Evolutionary conservation across 1,284 basidiomycete species (phyloP), one percentile per base, ranked within the genome.

Genomic region (Takashimella tepidaria): DNA sequence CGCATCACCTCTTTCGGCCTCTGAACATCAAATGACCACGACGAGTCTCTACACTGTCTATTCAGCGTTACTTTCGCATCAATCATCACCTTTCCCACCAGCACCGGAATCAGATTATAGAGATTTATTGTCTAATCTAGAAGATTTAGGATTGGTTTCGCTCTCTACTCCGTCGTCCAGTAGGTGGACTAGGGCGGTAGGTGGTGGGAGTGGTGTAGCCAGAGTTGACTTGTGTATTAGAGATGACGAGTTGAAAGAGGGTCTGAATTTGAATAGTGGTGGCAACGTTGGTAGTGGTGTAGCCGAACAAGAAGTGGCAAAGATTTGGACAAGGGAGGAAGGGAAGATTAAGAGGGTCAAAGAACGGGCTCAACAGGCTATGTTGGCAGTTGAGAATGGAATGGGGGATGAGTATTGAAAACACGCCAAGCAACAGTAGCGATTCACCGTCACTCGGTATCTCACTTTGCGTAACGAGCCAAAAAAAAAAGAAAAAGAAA

Each of bases 21-120:
- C 51, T 31, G 31, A 49, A 5, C 57, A 61, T 4, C 49, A 49
- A 22, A 44, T 71, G 19, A 57, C 59, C 21, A 54, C 65, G 11
- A 56, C 64, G 8, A 56, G 59, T 3, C 60, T 76, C 8, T 75
- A 73, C 57, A 62, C 74, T 3, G 70, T 72, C 1, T 76, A 76
- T 55, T 56, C 65, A 13, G 59, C 68, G 27, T 47, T 76, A 4
- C 61, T 76, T 1, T 61, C 54, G 11, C 69, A 75, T 55, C 43
- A 50, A 8, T 50, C 59, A 0, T 58, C 60, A 3, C 72, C 73
- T 3, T 69, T 73, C 64, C 69, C 72, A 4, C 74, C 74, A 2
- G 64, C 69, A 1, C 58, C 71, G 16, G 73, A 75, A 56, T 63
- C 66, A 25, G 74, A 76, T 60, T 76, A 73, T 52, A 63, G 71